These are phyloP conservation scores for Schizochytrium sp. DNA, from an alignment of 108 stramenopile species.

Conservation along the genomic window DNA sequence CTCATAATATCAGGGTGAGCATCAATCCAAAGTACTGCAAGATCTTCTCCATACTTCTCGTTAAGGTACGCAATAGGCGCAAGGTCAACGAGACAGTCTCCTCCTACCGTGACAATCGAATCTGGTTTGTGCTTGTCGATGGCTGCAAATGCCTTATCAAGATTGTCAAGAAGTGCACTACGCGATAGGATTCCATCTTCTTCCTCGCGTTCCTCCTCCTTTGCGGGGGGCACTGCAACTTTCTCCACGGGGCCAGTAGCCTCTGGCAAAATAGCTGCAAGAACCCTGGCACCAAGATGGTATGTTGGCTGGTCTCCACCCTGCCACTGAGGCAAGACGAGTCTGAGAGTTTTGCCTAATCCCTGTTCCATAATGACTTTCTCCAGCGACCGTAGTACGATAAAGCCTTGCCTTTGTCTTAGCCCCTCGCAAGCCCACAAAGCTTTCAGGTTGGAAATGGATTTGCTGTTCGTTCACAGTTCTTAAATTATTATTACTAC, in stretches of 20 bases:
- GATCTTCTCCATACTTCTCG: slow-evolving; percentile 13
- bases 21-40: slow-evolving; percentile 9
- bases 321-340: slow-evolving; percentile 13
- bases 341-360: not conserved
- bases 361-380: too few species aligned
- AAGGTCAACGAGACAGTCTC: not conserved
- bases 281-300: not conserved
- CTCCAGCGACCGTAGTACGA: too few species aligned
- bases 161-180: not conserved
- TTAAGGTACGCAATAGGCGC: not conserved
- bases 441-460: too few species aligned
- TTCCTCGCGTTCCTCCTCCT: not conserved
- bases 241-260: not conserved
- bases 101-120: not conserved
- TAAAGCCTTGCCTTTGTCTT: too few species aligned
- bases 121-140: not conserved
- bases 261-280: not conserved
- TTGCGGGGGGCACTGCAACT: not conserved
- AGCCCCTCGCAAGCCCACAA: too few species aligned
- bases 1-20: slow-evolving; percentile 10
- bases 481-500: too few species aligned
- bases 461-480: too few species aligned
- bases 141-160: not conserved
- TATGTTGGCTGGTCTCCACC: slow-evolving; percentile 10
- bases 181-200: not conserved